Base-by-base conservation (phyloP, 805 yeast species). In the Kazachstania kunashirensis region DNA sequence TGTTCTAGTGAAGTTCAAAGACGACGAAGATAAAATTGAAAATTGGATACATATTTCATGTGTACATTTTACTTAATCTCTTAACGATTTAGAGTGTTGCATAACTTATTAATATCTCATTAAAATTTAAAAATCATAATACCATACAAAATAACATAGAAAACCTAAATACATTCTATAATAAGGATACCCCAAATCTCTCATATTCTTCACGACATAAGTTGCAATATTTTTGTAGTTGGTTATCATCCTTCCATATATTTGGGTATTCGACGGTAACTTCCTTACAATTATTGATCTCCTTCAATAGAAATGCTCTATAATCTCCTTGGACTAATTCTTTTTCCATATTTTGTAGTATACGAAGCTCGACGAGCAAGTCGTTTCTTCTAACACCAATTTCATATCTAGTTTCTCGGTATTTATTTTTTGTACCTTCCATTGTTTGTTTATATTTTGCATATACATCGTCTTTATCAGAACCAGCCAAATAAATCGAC, bases 331-430 rank as follows among this genome's bases (percentile, higher is more conserved):
- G 46, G 2, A 81, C 71, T 19, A 78, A 52, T 38, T 77, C 82
- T 18, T 57, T 60, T 48, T 89, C 96, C 47, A 77, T 61, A 17
- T 66, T 67, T 42, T 80, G 79, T 39, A 88, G 61, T 37, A 81
- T 66, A 31, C 76, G 71, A 41, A 89, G 57, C 37, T 78, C 76
- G 9, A 82, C 73, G 20, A 86, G 48, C n/a, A 86, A 57, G 33
- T 79, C 78, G 50, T 84, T 83, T 37, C 96, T 65, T 50, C 72
- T 71, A 10, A 79, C 54, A 0, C 89, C 89, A 19, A 81, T 63
- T 23, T 78, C 81, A 32, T 62, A 61, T 34, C 58, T 56, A 2
- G 61, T 45, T 11, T 55, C 52, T 43, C 56, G 51, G 34, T 51
- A 53, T 36, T 48, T 49, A 25, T 48, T 41, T 5, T 39, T 35